Evolutionary conservation across 768 basidiomycete genomes (phyloP).

Genomic region (Russula ochroleuca): DNA sequence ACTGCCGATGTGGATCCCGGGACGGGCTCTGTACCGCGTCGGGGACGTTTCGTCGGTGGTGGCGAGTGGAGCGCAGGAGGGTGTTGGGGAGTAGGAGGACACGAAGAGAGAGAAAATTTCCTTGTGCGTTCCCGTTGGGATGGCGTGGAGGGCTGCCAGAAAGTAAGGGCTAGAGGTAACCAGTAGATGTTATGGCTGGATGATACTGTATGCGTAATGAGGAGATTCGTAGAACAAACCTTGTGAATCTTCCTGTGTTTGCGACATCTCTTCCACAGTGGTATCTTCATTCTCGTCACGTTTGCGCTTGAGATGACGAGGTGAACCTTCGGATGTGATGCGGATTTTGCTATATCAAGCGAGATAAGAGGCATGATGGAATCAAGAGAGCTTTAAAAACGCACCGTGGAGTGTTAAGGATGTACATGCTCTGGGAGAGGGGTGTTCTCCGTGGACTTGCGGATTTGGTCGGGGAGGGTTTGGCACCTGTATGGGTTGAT

Average conservation of each 20-base stretch:
- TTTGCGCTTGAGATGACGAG: slow-evolving; percentile 1
- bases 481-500: background rate
- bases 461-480: background rate
- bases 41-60: slow-evolving; percentile 16
- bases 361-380: background rate
- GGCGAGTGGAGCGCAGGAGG: slow-evolving; percentile 8
- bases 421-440: background rate
- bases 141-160: slow-evolving; percentile 18
- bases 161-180: slow-evolving; percentile 11
- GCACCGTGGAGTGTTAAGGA: slow-evolving; percentile 19
- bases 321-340: slow-evolving; percentile 1
- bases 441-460: slow-evolving; percentile 1
- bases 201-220: background rate
- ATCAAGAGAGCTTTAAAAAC: background rate
- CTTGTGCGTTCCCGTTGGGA: slow-evolving; percentile 10
- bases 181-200: background rate
- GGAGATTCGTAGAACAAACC: background rate
- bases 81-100: background rate
- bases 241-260: slow-evolving; percentile 28
- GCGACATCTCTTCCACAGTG: slow-evolving; percentile 13
- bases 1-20: background rate
- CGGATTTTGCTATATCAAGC: slow-evolving; percentile 5
- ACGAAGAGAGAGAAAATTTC: background rate
- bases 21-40: background rate
- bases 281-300: slow-evolving; percentile 9